These are phyloP conservation scores for Globisporangium emineosum DNA, from an alignment of 352 stramenopile genomes.

Conservation along the genomic window DNA sequence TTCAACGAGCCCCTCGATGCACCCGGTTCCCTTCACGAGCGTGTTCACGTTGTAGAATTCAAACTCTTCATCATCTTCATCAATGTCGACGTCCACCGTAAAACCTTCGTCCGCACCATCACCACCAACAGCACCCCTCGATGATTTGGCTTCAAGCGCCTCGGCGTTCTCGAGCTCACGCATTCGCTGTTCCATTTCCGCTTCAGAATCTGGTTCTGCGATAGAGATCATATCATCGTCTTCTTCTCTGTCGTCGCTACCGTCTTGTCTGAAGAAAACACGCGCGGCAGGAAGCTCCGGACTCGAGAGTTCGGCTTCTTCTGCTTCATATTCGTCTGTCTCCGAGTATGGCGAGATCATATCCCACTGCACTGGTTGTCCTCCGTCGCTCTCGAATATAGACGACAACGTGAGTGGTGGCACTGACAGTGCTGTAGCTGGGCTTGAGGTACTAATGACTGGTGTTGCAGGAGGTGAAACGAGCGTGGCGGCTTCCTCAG, in stretches of 20 bases:
- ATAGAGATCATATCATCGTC: neutral
- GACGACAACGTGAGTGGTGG: neutral
- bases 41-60: constrained; percentile 12
- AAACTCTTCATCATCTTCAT: constrained; percentile 22
- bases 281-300: neutral
- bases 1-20: constrained; percentile 8
- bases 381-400: constrained; percentile 1
- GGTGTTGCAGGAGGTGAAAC: neutral
- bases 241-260: neutral
- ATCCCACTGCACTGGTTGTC: constrained; percentile 23
- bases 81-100: neutral
- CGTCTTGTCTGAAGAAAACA: constrained; percentile 8
- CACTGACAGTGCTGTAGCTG: neutral
- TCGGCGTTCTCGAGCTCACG: constrained; percentile 11
- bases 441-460: neutral
- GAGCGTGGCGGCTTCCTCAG: too few species aligned
- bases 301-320: constrained; percentile 2
- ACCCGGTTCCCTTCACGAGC: neutral
- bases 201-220: neutral
- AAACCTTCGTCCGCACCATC: neutral
- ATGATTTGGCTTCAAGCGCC: neutral
- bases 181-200: constrained; percentile 14
- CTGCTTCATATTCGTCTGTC: constrained; percentile 22
- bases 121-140: neutral
- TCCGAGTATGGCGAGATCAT: constrained; percentile 47